Evolutionary conservation across 768 basidiomycete genomes (phyloP).

Genomic region (Chlorophyllum brunneum): DNA sequence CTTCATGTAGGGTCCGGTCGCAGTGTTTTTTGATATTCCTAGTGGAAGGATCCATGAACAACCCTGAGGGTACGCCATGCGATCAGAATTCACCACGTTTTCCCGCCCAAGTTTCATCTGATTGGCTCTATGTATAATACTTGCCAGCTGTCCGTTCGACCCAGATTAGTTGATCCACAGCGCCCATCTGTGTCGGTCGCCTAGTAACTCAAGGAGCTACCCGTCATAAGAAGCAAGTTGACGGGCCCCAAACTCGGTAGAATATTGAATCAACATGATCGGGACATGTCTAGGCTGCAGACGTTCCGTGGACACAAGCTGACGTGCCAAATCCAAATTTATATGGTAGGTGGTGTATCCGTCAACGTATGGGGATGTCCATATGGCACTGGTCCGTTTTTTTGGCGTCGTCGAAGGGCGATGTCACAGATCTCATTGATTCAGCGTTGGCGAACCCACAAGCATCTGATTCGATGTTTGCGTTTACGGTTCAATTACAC

Average conservation of each 20-base stretch:
- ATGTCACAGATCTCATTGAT: constrained; percentile 10
- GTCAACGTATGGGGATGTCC: constrained; percentile 1
- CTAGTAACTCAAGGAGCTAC: too few species aligned
- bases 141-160: not conserved
- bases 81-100: not conserved
- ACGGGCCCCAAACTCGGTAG: too few species aligned
- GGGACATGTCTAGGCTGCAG: too few species aligned
- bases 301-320: too few species aligned
- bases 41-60: constrained; percentile 7
- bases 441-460: constrained; percentile 9
- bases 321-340: not conserved
- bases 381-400: constrained; percentile 3
- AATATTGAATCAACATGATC: too few species aligned
- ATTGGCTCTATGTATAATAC: not conserved
- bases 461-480: constrained; percentile 22
- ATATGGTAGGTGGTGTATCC: not conserved
- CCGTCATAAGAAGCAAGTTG: too few species aligned
- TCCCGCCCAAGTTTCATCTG: not conserved
- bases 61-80: constrained; percentile 1
- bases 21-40: not conserved
- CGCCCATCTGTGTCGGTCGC: not conserved
- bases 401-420: constrained; percentile 10
- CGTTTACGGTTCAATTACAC: constrained; percentile 32
- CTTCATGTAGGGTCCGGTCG: not conserved
- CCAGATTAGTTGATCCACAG: not conserved